Conservation (phyloP, 768 basidiomycete species). For the Calocera viscosa region DNA sequence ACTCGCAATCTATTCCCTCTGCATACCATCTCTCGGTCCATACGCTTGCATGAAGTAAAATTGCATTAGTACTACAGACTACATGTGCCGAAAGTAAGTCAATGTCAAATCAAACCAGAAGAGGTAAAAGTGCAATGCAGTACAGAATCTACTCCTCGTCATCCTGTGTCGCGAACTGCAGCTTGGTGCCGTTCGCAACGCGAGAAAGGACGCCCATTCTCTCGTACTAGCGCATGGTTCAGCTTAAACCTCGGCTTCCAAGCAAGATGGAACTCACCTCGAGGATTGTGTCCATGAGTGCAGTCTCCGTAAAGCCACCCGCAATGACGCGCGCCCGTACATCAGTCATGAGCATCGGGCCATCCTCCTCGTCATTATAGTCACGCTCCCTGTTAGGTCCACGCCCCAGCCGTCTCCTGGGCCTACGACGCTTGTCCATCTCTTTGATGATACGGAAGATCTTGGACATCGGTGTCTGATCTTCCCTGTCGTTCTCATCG, state of each 20-base stretch:
- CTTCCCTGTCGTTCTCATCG: conserved; percentile 47
- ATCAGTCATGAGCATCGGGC: conserved; percentile 72
- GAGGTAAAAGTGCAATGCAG: neutral
- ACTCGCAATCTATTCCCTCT: conserved; percentile 6
- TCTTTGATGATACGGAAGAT: conserved; percentile 86
- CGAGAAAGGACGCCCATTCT: conserved; percentile 66
- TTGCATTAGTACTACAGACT: neutral
- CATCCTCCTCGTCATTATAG: conserved; percentile 45
- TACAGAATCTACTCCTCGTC: conserved; percentile 13
- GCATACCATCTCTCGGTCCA: neutral
- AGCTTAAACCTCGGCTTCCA: neutral
- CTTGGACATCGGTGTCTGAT: conserved; percentile 67
- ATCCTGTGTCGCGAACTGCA: conserved; percentile 44
- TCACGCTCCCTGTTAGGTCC: conserved; percentile 61
- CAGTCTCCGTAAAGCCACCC: conserved; percentile 81
- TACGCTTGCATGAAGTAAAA: neutral
- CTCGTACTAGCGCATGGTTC: conserved; percentile 53
- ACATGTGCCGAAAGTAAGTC: conserved; percentile 16
- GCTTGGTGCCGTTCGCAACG: conserved; percentile 69
- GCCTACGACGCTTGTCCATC: conserved; percentile 45
- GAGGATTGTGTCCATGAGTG: conserved; percentile 72
- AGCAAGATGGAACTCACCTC: conserved; percentile 41
- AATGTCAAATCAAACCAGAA: conserved; percentile 10
- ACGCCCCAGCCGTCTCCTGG: conserved; percentile 43
- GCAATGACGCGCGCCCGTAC: conserved; percentile 74